phyloP scores from a whole-genome alignment of 139 green algal species.

The Tetradesmus obliquus region DNA sequence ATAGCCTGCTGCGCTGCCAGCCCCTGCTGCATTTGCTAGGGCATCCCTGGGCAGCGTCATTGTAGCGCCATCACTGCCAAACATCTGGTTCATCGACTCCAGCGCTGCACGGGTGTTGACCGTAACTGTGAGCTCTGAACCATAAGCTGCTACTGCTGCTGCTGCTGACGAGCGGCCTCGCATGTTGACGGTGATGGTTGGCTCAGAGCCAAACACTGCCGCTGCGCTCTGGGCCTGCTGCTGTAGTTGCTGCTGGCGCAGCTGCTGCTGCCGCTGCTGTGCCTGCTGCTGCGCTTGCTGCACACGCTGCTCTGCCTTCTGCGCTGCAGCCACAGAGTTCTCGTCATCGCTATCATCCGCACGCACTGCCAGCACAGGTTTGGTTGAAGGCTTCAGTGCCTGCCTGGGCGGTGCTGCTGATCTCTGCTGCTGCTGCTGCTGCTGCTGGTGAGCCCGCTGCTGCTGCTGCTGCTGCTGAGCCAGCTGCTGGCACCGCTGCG shows the following conservation, averaged over 20 bases:
- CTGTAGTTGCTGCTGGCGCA: background rate
- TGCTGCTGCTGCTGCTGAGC: conserved; percentile 9
- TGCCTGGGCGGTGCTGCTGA: background rate
- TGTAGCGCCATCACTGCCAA: conserved; percentile 54
- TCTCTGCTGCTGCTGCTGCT: conserved; percentile 5
- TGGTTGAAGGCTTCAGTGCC: background rate
- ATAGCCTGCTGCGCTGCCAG: background rate
- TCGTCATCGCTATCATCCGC: background rate
- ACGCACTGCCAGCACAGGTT: background rate
- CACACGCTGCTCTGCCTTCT: background rate
- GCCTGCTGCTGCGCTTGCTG: background rate
- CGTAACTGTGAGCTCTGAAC: conserved; percentile 67
- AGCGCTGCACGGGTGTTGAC: conserved; percentile 74
- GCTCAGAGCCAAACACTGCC: background rate
- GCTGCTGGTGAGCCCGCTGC: background rate
- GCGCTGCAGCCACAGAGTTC: background rate
- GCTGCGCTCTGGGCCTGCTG: background rate
- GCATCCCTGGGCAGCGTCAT: conserved; percentile 26
- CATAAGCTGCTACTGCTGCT: background rate
- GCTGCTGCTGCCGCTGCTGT: conserved; percentile 9
- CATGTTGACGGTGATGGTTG: background rate
- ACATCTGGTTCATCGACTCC: conserved; percentile 74
- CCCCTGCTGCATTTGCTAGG: conserved; percentile 7
- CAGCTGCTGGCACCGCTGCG: conserved; percentile 23
- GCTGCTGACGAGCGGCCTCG: background rate